Percentiles rank a stretch among this genome's conserved stretches.
phyloP scores from a whole-genome alignment of 2,329 filamentous ascomycete genomes.

The Akanthomyces muscarius region DNA sequence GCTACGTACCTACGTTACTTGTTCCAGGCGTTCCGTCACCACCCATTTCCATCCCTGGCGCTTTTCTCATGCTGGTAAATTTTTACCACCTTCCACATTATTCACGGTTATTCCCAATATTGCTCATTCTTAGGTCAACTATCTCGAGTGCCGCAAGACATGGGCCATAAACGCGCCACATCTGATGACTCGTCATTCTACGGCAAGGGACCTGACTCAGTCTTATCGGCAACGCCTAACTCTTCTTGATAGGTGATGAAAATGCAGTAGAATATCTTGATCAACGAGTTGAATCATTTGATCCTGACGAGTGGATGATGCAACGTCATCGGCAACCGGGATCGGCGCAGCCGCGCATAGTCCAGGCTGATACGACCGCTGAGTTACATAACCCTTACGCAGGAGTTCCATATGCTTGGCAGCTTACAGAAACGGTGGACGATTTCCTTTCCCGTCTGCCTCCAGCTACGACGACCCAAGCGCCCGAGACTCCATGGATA shows the following conservation, averaged over 20 bases:
- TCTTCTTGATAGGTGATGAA: slow-evolving; percentile 47
- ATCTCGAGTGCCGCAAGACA: background rate
- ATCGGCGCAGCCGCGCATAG: slow-evolving; percentile 24
- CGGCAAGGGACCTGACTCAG: background rate
- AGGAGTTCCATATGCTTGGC: slow-evolving; percentile 53
- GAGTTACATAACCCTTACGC: slow-evolving; percentile 57
- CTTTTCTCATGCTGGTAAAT: background rate
- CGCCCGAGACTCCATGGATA: slow-evolving; percentile 59
- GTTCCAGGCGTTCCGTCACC: background rate
- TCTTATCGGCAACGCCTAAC: background rate
- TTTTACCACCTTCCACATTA: background rate
- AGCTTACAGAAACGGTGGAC: slow-evolving; percentile 58
- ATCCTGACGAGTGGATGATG: slow-evolving; percentile 42
- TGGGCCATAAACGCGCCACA: background rate
- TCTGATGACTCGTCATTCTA: slow-evolving; percentile 13
- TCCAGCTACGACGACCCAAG: slow-evolving; percentile 55
- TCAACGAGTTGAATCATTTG: slow-evolving; percentile 46
- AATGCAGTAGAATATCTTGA: slow-evolving; percentile 45
- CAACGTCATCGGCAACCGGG: slow-evolving; percentile 27
- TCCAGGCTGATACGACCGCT: slow-evolving; percentile 22
- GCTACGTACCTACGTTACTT: background rate
- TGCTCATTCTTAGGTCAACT: background rate
- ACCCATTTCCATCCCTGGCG: background rate
- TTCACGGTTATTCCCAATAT: background rate
- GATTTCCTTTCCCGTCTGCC: slow-evolving; percentile 66